Evolutionary conservation across 2,329 filamentous ascomycete genomes (phyloP).

Genomic region (Cordyceps militaris): DNA sequence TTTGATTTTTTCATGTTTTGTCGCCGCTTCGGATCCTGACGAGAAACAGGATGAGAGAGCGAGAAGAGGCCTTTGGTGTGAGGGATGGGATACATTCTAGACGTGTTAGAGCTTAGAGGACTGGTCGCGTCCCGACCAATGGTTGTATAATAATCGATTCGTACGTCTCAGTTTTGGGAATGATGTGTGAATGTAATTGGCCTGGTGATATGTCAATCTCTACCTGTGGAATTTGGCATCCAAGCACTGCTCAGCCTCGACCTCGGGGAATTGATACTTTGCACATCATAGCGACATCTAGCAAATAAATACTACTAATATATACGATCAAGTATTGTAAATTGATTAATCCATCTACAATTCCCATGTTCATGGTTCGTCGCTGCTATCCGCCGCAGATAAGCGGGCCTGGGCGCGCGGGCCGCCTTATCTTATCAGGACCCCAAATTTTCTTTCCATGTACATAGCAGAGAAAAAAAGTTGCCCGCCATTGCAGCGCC

Average conservation of each 20-base stretch:
- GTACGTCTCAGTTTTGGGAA: not conserved
- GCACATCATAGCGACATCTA: too few species aligned
- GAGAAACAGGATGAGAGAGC: not conserved
- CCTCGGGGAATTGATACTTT: too few species aligned
- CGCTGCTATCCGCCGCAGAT: too few species aligned
- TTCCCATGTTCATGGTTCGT: too few species aligned
- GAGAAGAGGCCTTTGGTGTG: not conserved
- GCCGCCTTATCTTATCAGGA: constrained; percentile 10
- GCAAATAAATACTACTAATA: too few species aligned
- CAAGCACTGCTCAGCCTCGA: too few species aligned
- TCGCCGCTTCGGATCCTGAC: not conserved
- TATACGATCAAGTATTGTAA: too few species aligned
- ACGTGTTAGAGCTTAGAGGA: constrained; percentile 12
- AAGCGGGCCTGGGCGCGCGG: not conserved
- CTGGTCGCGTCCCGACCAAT: constrained; percentile 10
- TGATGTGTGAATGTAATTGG: too few species aligned
- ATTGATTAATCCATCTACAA: too few species aligned
- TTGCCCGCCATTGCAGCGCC: constrained; percentile 8
- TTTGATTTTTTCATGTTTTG: constrained; percentile 6
- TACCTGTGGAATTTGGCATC: too few species aligned
- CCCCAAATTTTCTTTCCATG: constrained; percentile 7
- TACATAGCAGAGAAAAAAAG: constrained; percentile 10
- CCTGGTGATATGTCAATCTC: too few species aligned
- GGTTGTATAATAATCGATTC: constrained; percentile 13
- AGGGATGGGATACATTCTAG: constrained; percentile 11